These are phyloP conservation scores for Pleurostoma richardsiae DNA, from an alignment of 2,329 filamentous ascomycete genomes.

Conservation along the genomic window DNA sequence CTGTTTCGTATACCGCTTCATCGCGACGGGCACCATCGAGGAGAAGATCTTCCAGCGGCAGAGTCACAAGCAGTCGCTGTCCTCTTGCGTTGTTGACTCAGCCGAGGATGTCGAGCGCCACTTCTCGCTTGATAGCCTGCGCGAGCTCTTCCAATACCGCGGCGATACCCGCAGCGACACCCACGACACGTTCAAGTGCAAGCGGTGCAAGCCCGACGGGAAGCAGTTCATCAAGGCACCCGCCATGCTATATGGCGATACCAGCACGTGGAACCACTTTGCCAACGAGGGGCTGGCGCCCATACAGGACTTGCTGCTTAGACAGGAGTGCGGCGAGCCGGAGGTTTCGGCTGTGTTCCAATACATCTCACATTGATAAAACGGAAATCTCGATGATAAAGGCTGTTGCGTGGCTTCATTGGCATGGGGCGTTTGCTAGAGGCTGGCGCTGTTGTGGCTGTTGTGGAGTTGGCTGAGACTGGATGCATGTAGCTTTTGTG, in stretches of 20 bases:
- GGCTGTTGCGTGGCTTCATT: too few relatives aligned
- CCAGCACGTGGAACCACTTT: constrained; percentile 99
- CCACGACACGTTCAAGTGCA: constrained; percentile 98
- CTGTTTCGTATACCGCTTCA: constrained; percentile 99
- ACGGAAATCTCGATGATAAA: too few relatives aligned
- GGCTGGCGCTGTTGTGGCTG: too few relatives aligned
- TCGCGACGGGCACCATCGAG: constrained; percentile 94
- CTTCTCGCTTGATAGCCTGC: constrained; percentile 84
- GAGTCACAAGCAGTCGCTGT: constrained; percentile 95
- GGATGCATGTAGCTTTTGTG: too few relatives aligned
- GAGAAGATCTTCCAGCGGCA: constrained; percentile 99
- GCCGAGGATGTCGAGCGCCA: constrained; percentile 96
- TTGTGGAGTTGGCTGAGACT: too few relatives aligned
- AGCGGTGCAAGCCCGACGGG: constrained; percentile 84
- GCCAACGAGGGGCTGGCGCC: constrained; percentile 71
- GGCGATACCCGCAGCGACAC: constrained; percentile 84
- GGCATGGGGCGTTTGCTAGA: too few relatives aligned
- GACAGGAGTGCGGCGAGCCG: constrained; percentile 74
- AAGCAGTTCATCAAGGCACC: constrained; percentile 84
- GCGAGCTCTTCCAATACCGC: constrained; percentile 92
- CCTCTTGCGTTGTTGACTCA: constrained; percentile 92
- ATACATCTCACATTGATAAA: constrained; percentile 78
- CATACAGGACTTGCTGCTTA: constrained; percentile 86
- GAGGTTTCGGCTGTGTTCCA: constrained; percentile 95
- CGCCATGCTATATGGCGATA: constrained; percentile 95